Evolutionary conservation across 352 stramenopile species (phyloP).

Genomic region (Ochromonadaceae sp.): DNA sequence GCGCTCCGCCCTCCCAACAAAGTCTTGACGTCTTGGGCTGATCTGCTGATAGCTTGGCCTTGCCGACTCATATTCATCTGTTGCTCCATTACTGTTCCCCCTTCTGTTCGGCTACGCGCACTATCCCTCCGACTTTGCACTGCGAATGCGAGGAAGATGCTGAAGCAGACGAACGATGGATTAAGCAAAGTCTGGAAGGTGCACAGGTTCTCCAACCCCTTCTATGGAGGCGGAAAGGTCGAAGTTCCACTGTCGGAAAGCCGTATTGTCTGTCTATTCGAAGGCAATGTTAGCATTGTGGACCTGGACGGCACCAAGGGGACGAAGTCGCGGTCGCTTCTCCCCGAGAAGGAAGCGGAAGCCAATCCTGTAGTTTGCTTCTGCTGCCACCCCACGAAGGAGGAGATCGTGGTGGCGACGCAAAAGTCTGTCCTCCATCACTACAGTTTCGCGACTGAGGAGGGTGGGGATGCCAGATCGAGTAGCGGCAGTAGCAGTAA

Average conservation of each 20-base stretch:
- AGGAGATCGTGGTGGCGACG: slow-evolving; percentile 9
- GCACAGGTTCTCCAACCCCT: background rate
- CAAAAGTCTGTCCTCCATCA: background rate
- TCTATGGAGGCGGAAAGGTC: slow-evolving; percentile 12
- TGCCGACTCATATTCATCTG: too few relatives aligned
- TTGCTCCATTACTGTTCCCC: too few relatives aligned
- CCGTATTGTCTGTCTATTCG: background rate
- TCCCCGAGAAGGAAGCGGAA: background rate
- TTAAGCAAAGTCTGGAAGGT: slow-evolving; percentile 6
- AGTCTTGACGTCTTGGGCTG: too few relatives aligned
- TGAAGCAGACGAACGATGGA: background rate
- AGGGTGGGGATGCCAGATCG: too few relatives aligned
- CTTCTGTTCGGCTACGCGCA: too few relatives aligned
- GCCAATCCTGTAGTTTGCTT: slow-evolving; percentile 2
- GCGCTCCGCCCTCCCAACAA: too few relatives aligned
- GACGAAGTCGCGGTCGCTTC: background rate
- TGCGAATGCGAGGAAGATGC: too few relatives aligned
- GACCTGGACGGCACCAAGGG: background rate
- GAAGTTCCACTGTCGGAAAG: background rate
- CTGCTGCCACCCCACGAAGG: background rate
- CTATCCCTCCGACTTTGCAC: too few relatives aligned
- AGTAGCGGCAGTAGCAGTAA: too few relatives aligned
- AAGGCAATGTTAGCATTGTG: background rate
- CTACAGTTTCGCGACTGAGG: background rate
- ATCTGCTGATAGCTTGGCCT: too few relatives aligned